These are phyloP conservation scores for Gloeophyllum trabeum DNA, from an alignment of 768 basidiomycete genomes.

Conservation along the genomic window DNA sequence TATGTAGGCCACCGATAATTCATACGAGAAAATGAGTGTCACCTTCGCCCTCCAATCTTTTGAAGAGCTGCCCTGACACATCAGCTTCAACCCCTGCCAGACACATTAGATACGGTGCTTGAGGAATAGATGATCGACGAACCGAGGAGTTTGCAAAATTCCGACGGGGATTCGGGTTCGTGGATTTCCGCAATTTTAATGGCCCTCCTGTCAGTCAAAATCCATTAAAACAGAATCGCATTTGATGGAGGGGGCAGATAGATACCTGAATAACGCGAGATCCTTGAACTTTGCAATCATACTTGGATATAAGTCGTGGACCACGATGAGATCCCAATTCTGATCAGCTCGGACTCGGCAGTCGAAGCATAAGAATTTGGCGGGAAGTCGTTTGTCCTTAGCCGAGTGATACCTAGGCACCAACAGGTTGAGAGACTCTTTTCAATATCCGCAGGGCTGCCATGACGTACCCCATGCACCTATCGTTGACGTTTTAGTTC, in stretches of 20 bases:
- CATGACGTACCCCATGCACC: conserved; percentile 47
- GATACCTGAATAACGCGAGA: conserved; percentile 60
- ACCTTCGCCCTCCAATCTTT: conserved; percentile 67
- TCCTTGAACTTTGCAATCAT: conserved; percentile 59
- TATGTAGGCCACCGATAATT: not conserved
- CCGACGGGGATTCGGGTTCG: conserved; percentile 26
- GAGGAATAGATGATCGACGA: too few species aligned
- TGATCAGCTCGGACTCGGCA: conserved; percentile 59
- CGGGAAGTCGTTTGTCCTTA: conserved; percentile 46
- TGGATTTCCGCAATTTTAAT: conserved; percentile 56
- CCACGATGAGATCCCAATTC: conserved; percentile 61
- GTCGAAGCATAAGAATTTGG: conserved; percentile 60
- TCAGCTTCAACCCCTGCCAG: conserved; percentile 37
- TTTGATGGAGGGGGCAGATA: too few species aligned
- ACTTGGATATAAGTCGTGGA: conserved; percentile 38
- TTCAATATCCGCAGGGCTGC: too few species aligned
- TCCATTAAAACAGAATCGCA: too few species aligned
- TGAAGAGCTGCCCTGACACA: conserved; percentile 52
- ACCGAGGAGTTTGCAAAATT: conserved; percentile 58
- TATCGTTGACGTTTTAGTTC: too few species aligned
- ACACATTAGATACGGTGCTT: conserved; percentile 6
- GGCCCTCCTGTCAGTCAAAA: conserved; percentile 46
- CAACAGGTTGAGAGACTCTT: not conserved
- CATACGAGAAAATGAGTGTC: too few species aligned
- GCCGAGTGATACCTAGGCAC: conserved; percentile 46